These are phyloP conservation scores for Cichorium intybus DNA, from an alignment of 140 eudicot genomes.

Conservation along the genomic window DNA sequence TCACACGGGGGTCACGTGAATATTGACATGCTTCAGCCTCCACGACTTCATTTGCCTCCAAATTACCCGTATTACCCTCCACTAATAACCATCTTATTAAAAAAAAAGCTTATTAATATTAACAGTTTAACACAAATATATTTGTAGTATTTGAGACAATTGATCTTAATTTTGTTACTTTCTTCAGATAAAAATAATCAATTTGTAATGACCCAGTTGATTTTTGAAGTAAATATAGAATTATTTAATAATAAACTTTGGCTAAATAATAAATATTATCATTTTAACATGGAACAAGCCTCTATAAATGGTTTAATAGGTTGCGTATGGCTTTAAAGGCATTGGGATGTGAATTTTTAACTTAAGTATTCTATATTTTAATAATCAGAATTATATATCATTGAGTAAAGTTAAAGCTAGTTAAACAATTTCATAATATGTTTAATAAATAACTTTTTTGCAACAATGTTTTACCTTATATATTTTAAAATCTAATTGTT, in stretches of 20 bases:
- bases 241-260: too few relatives aligned
- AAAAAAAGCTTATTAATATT: neutral
- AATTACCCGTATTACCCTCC: constrained; percentile 14
- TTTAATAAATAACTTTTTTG: neutral
- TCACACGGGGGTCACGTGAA: constrained; percentile 14
- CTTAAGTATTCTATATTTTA: neutral
- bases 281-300: neutral
- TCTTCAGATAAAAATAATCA: neutral
- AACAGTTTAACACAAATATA: too few relatives aligned
- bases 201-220: too few relatives aligned
- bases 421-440: neutral
- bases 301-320: neutral
- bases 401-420: neutral
- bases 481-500: neutral
- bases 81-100: neutral
- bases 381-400: neutral
- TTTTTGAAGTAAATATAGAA: too few relatives aligned
- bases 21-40: neutral
- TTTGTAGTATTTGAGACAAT: too few relatives aligned
- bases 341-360: neutral
- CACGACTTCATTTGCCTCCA: neutral
- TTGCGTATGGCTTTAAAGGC: neutral
- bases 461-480: neutral
- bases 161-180: neutral
- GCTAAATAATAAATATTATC: too few relatives aligned